Percentiles rank a stretch among this genome's conserved stretches.
phyloP scores from a whole-genome alignment of 2,329 filamentous ascomycete genomes.

The Penicillium decumbens region DNA sequence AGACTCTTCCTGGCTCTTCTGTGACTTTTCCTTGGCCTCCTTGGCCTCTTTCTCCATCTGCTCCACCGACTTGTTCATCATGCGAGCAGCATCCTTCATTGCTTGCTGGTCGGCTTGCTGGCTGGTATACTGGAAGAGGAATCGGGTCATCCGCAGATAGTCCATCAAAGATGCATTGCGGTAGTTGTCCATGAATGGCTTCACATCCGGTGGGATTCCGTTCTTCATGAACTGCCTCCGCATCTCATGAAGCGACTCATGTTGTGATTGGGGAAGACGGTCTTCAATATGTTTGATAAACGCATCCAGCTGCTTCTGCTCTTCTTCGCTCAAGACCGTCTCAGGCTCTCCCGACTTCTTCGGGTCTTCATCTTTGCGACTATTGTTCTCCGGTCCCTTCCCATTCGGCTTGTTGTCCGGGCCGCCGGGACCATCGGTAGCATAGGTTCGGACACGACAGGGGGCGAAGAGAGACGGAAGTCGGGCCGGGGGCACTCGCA shows the following conservation, averaged over 20 bases:
- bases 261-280: constrained; percentile 59
- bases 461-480: constrained; percentile 36
- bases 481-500: constrained; percentile 38
- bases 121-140: constrained; percentile 55
- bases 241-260: constrained; percentile 55
- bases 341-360: constrained; percentile 39
- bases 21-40: constrained; percentile 9
- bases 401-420: constrained; percentile 43
- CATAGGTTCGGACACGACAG: constrained; percentile 38
- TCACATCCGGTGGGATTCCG: constrained; percentile 66
- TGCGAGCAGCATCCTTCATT: constrained; percentile 24
- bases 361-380: constrained; percentile 22
- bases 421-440: constrained; percentile 43
- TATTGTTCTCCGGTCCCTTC: constrained; percentile 42
- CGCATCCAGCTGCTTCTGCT: constrained; percentile 56
- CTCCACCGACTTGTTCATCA: constrained; percentile 25
- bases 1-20: neutral
- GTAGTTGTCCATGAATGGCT: constrained; percentile 57
- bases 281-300: constrained; percentile 55
- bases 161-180: constrained; percentile 51
- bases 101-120: constrained; percentile 38
- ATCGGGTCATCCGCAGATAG: constrained; percentile 57
- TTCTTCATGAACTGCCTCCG: constrained; percentile 60
- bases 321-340: constrained; percentile 49
- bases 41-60: constrained; percentile 21